These are phyloP conservation scores for Recurvomyces mirabilis DNA, from an alignment of 495 filamentous ascomycete genomes.

Conservation along the genomic window DNA sequence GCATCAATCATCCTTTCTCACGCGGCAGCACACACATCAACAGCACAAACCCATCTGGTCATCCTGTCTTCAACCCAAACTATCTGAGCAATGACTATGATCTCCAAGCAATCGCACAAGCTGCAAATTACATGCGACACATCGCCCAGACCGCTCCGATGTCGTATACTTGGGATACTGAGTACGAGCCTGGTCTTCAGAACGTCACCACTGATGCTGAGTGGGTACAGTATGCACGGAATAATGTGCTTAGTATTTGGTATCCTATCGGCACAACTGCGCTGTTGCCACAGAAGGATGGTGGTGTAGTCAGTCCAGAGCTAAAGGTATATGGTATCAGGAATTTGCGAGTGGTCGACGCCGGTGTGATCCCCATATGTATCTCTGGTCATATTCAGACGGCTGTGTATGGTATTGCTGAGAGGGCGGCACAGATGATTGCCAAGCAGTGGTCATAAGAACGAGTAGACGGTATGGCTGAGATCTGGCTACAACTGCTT, in stretches of 20 bases:
- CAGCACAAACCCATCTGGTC: not conserved
- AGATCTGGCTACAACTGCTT: no score
- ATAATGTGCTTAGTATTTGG: constrained; percentile 13
- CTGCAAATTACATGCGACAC: constrained; percentile 11
- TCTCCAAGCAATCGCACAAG: constrained; percentile 5
- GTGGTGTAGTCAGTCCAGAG: constrained; percentile 20
- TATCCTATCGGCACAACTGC: constrained; percentile 42
- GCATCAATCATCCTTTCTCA: constrained; percentile 16
- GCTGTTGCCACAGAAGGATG: constrained; percentile 37
- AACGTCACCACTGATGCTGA: constrained; percentile 11
- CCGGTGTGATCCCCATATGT: constrained; percentile 15
- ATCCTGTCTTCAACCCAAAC: constrained; percentile 13
- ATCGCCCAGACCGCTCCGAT: constrained; percentile 12
- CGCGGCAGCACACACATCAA: constrained; percentile 19
- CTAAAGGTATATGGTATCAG: constrained; percentile 15
- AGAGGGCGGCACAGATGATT: constrained; percentile 20
- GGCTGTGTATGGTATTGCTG: constrained; percentile 18
- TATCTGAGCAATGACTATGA: constrained; percentile 15
- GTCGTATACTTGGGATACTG: not conserved
- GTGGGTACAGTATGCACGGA: constrained; percentile 7
- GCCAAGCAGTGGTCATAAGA: not conserved
- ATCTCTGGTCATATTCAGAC: constrained; percentile 13
- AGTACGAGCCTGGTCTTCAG: constrained; percentile 14
- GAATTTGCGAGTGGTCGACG: constrained; percentile 19
- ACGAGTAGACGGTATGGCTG: no score